Evolutionary conservation across 176 grass and related monocot species (phyloP).

Genomic region (Bonia amplexicaulis): DNA sequence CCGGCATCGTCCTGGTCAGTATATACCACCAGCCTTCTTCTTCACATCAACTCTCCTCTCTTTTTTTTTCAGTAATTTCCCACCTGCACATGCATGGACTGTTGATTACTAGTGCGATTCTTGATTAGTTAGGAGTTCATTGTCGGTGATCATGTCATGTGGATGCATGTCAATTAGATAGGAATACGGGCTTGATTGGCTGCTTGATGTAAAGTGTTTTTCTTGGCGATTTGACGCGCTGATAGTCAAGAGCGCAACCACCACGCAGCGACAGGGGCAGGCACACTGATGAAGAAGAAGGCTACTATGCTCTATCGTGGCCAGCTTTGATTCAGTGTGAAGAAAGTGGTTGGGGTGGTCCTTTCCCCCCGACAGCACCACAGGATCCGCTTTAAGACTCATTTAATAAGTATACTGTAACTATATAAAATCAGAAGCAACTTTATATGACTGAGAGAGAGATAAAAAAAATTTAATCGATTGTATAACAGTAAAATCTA

Average conservation of each 20-base stretch:
- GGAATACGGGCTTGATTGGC: background rate
- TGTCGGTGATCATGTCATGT: background rate
- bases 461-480: too few species aligned
- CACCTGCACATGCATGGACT: background rate
- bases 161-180: background rate
- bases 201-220: background rate
- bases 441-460: too few species aligned
- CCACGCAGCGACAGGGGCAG: background rate
- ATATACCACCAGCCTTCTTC: background rate
- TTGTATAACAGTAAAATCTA: too few species aligned
- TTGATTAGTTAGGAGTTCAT: background rate
- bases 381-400: constrained; percentile 13
- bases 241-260: constrained; percentile 39
- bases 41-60: background rate
- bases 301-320: background rate
- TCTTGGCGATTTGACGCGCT: background rate
- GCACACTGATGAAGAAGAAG: background rate
- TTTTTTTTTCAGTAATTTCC: background rate
- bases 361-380: constrained; percentile 32
- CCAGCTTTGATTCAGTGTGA: background rate
- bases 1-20: constrained; percentile 71
- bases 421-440: too few species aligned
- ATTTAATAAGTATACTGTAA: too few species aligned
- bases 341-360: constrained; percentile 41
- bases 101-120: background rate